phyloP scores from a whole-genome alignment of 1,139 yeast genomes.

The Taphrina sp. region DNA sequence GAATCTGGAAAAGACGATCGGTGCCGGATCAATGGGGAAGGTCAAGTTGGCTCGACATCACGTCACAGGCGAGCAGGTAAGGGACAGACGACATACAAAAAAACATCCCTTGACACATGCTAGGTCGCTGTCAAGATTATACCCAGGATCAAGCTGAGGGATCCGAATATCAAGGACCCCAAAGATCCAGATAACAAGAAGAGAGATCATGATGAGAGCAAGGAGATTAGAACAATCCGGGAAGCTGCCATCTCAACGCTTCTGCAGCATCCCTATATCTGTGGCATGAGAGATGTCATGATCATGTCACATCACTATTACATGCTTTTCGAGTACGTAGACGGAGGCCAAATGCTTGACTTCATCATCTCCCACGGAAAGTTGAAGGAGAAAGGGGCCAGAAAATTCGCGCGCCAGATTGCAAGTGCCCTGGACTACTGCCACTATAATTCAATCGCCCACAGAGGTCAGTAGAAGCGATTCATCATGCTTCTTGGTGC shows the following conservation, averaged over 20 bases:
- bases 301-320: constrained; percentile 97
- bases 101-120: no score
- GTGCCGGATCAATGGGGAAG: constrained; percentile 99
- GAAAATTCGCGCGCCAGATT: constrained; percentile 94
- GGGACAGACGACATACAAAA: background rate
- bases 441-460: constrained; percentile 91
- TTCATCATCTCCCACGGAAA: constrained; percentile 96
- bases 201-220: constrained; percentile 73
- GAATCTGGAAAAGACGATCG: constrained; percentile 92
- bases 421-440: constrained; percentile 92
- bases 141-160: constrained; percentile 40
- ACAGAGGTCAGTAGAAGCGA: constrained; percentile 50
- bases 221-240: constrained; percentile 87
- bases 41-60: constrained; percentile 90
- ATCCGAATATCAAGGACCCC: constrained; percentile 41
- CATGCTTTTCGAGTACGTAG: constrained; percentile 93
- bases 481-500: background rate
- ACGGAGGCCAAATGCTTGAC: constrained; percentile 97
- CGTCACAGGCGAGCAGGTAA: constrained; percentile 66
- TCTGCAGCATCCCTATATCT: constrained; percentile 86
- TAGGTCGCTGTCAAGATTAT: constrained; percentile 50
- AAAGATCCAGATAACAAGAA: constrained; percentile 55
- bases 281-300: constrained; percentile 88
- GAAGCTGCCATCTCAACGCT: constrained; percentile 93
- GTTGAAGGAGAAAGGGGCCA: constrained; percentile 86